Conservation (phyloP, 1,284 basidiomycete genomes). For the Puccinia triticina region DNA sequence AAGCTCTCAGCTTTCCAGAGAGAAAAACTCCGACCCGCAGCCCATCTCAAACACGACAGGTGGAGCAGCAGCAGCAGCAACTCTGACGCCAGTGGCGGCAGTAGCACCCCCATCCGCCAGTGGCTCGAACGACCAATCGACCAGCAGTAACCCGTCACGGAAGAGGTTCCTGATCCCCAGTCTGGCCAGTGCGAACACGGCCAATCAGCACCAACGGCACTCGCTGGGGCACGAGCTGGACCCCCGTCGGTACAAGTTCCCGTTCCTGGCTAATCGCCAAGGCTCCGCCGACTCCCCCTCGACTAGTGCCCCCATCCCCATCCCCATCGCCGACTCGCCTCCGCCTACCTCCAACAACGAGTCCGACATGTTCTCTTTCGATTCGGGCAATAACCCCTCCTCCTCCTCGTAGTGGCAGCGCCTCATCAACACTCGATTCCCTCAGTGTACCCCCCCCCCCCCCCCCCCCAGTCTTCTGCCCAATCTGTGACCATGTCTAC, state of each 20-base stretch:
- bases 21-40: neutral
- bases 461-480: too few relatives aligned
- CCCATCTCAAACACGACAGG: neutral
- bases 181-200: neutral
- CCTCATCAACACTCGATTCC: too few relatives aligned
- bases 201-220: neutral
- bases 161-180: conserved; percentile 4
- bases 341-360: neutral
- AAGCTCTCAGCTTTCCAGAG: neutral
- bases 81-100: neutral
- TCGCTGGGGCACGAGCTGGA: neutral
- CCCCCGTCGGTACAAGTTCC: conserved; percentile 4
- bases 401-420: neutral
- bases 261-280: conserved; percentile 2
- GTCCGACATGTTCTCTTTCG: neutral
- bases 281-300: neutral
- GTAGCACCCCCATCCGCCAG: neutral
- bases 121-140: neutral
- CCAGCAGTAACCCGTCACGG: neutral
- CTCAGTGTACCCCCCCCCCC: too few relatives aligned
- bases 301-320: neutral
- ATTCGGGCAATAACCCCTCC: neutral
- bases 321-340: neutral
- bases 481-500: too few relatives aligned
- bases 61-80: neutral